These are phyloP conservation scores for Castanea sativa DNA, from an alignment of 306 rosid genomes.

Conservation along the genomic window DNA sequence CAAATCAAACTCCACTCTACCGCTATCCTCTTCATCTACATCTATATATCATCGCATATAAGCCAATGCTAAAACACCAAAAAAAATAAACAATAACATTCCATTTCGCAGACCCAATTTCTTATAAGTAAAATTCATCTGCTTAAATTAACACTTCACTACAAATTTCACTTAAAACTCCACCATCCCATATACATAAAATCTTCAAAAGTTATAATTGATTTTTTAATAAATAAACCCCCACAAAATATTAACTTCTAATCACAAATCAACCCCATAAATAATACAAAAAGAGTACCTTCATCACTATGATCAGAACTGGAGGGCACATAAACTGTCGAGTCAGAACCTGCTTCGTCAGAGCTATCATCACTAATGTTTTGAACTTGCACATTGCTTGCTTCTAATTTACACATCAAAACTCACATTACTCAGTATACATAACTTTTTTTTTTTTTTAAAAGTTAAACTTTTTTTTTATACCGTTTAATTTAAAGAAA, in stretches of 20 bases:
- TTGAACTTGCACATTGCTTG: not conserved
- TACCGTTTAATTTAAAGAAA: not conserved
- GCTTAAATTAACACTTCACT: not conserved
- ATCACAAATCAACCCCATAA: not conserved
- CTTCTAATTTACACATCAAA: not conserved
- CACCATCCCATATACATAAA: not conserved
- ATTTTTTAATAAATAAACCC: not conserved
- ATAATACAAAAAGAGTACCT: constrained; percentile 2
- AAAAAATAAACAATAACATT: not conserved
- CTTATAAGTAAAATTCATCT: not conserved
- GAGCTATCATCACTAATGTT: not conserved
- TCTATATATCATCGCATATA: not conserved
- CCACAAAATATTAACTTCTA: no score
- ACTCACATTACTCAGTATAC: not conserved
- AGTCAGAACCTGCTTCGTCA: not conserved
- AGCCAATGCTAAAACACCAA: not conserved
- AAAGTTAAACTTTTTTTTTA: not conserved
- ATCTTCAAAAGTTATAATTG: not conserved
- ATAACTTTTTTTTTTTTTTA: no score
- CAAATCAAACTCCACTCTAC: constrained; percentile 6
- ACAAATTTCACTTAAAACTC: not conserved
- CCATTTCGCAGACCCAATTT: not conserved
- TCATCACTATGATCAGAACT: constrained; percentile 17
- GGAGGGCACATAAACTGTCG: not conserved
- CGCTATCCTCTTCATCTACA: constrained; percentile 26